Conservation (phyloP, 2,329 filamentous ascomycete genomes). For the Tolypocladium guangdongense region DNA sequence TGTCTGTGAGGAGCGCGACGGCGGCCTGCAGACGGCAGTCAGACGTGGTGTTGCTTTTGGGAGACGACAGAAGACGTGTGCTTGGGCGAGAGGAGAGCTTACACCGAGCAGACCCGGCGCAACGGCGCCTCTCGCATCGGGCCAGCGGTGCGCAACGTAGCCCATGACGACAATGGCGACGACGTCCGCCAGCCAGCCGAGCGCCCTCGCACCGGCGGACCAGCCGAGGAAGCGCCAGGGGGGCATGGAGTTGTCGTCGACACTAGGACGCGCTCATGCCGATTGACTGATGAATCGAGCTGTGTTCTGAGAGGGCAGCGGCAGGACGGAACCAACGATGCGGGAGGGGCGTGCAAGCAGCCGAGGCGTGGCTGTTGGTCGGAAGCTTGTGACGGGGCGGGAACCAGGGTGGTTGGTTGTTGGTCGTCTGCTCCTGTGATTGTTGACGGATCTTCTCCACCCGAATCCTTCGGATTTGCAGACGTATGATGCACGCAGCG, state of each 20-base stretch:
- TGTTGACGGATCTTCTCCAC: too few relatives aligned
- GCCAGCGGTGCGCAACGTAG: conserved; percentile 21
- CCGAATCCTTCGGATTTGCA: too few relatives aligned
- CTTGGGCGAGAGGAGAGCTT: conserved; percentile 6
- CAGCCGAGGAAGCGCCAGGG: conserved; percentile 1
- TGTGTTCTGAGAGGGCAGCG: background rate
- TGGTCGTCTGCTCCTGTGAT: too few relatives aligned
- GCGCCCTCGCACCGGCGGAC: conserved; percentile 11
- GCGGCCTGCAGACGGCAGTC: conserved; percentile 1
- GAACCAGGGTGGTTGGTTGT: background rate
- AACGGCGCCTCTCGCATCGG: conserved; percentile 14
- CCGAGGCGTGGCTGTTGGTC: background rate
- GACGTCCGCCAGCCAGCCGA: conserved; percentile 22
- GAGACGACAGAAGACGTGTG: background rate
- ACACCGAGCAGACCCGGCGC: conserved; percentile 22
- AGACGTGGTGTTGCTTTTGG: too few relatives aligned
- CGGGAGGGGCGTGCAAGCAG: background rate
- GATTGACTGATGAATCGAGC: background rate
- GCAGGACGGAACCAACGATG: background rate
- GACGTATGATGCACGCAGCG: background rate
- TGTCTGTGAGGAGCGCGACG: conserved; percentile 25
- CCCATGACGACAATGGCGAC: conserved; percentile 19
- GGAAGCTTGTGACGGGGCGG: background rate
- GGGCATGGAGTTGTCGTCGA: background rate
- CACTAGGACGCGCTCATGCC: background rate